Evolutionary conservation across 345 rosid species (phyloP), one percentile per base, ranked within the genome.

Genomic region (Brassica napus): DNA sequence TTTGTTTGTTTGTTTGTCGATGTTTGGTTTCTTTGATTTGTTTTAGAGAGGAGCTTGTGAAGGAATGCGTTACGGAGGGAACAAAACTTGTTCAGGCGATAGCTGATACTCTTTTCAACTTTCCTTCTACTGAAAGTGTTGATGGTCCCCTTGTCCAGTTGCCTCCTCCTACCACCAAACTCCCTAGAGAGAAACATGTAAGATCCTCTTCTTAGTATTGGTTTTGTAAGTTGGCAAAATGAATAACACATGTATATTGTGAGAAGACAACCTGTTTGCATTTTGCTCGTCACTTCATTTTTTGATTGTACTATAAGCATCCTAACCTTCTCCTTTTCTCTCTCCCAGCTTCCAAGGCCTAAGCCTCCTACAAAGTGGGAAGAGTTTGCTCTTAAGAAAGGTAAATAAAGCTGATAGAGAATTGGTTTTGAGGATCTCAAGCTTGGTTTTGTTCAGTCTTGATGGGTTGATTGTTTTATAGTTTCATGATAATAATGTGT

Each of bases 161-260:
- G 86, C 98, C 97, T 71, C 86, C 85, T 1, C 94, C 97, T 7
- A 83, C 87, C 42, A 88, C 90, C 5, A 91, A 79, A 81, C 84
- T 94, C 70, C 98, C 98, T 1, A 87, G 98, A 83, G 93, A 87
- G 82, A 94, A 94, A 87, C 97, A 83, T 82, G 97, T 91, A 83
- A 77, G 90, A 58, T 71, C 8, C 60, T n/a, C 55, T 14, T 10
- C 44, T 77, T 67, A 49, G 14, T 42, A 39, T 54, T 6, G 59
- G 59, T 54, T 16, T 54, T 5, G 7, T 54, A 54, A 54, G 21
- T 6, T 47, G 55, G 1, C 55, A 47, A 44, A 44, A 44, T 44
- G 28, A 34, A 31, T 54, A 11, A 11, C 24, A 23, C 55, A 37
- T 55, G 12, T 24, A 49, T 57, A 6, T 37, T 30, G 16, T 52